phyloP scores from a whole-genome alignment of 768 basidiomycete species.

The Sporobolomyces pararoseus region DNA sequence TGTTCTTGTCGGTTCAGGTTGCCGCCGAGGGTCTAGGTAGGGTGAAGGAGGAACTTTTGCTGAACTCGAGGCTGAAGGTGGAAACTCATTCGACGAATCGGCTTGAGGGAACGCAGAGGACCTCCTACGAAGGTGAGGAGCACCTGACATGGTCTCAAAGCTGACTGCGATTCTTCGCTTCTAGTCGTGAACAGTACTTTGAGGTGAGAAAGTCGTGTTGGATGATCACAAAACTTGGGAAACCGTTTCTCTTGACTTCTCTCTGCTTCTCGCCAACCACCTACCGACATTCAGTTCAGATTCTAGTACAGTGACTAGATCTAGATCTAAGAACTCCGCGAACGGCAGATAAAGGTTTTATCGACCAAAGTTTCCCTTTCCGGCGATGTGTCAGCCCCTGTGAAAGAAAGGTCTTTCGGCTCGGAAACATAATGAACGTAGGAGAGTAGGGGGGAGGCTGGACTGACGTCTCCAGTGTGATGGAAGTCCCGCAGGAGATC shows the following conservation, averaged over 20 bases:
- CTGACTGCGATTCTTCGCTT: no score
- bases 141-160: slow-evolving; percentile 17
- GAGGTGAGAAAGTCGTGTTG: not conserved
- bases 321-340: no score
- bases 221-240: not conserved
- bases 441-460: slow-evolving; percentile 8
- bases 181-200: no score
- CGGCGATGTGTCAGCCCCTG: not conserved
- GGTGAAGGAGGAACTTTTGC: slow-evolving; percentile 6
- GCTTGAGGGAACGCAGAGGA: not conserved
- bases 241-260: not conserved
- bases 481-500: not conserved
- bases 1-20: not conserved
- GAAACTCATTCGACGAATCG: not conserved
- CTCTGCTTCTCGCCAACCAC: no score
- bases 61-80: slow-evolving; percentile 6
- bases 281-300: no score
- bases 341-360: no score
- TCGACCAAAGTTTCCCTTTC: not conserved
- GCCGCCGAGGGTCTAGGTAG: slow-evolving; percentile 3
- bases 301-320: no score
- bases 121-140: slow-evolving; percentile 15
- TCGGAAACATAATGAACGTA: no score
- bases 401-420: not conserved
- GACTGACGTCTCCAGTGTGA: slow-evolving; percentile 11